These are phyloP conservation scores for Arxiozyma bovina DNA, from an alignment of 1,139 yeast genomes.

Conservation along the genomic window DNA sequence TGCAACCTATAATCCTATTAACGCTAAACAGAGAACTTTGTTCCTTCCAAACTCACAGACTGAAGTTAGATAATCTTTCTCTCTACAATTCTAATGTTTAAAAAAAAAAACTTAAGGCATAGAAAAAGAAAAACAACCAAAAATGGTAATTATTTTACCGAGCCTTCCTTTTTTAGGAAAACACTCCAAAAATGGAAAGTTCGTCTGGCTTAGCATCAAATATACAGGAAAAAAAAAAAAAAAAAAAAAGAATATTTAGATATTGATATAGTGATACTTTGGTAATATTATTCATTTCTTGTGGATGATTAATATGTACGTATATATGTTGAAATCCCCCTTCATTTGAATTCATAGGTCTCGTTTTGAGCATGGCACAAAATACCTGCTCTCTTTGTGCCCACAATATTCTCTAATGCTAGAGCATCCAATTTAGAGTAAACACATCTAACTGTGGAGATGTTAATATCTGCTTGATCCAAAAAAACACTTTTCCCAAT, in stretches of 20 bases:
- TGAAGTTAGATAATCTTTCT: neutral
- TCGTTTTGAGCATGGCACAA: constrained; percentile 65
- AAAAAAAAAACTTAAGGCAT: no score
- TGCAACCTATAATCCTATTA: neutral
- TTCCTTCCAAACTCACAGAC: neutral
- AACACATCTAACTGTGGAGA: constrained; percentile 56
- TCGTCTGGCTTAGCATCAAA: no score
- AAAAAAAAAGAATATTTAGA: neutral
- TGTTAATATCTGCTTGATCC: constrained; percentile 47
- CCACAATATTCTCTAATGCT: constrained; percentile 75
- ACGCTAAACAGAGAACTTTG: neutral
- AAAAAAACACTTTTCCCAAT: constrained; percentile 37
- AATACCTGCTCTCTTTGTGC: constrained; percentile 63
- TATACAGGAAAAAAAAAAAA: neutral
- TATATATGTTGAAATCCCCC: neutral
- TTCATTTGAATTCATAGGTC: constrained; percentile 54
- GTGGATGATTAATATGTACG: neutral
- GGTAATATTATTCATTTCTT: neutral
- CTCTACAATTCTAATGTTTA: neutral
- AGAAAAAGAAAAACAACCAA: neutral
- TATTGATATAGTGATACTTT: neutral
- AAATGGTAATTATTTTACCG: neutral
- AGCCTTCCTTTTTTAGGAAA: no score
- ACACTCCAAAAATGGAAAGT: neutral
- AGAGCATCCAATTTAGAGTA: constrained; percentile 79